These are phyloP conservation scores for Wallacemonas sp. DNA, from an alignment of 208 protist species.

Conservation along the genomic window DNA sequence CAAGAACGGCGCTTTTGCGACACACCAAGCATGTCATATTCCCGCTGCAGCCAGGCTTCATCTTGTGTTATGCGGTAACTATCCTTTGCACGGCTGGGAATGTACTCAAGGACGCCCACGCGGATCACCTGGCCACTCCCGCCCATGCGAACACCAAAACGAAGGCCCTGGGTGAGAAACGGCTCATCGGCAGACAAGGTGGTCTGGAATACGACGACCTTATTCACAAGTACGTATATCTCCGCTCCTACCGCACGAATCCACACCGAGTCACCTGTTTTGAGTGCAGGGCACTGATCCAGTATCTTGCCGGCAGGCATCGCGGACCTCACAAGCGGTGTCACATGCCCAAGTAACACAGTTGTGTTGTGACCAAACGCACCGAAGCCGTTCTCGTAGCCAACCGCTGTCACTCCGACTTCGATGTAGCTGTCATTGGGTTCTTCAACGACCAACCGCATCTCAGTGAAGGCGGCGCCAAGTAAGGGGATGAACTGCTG, in stretches of 20 bases:
- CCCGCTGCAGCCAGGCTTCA: no score
- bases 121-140: not conserved
- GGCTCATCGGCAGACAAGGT: not conserved
- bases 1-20: no score
- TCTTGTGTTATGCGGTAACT: no score
- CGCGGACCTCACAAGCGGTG: not conserved
- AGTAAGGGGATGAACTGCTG: not conserved
- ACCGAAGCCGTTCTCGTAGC: conserved; percentile 1
- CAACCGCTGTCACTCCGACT: not conserved
- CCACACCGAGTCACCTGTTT: not conserved
- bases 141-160: not conserved
- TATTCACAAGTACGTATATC: not conserved
- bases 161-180: not conserved
- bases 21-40: no score
- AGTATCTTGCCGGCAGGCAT: not conserved
- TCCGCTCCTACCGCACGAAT: not conserved
- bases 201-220: not conserved
- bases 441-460: not conserved
- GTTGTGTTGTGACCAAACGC: not conserved
- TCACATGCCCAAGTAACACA: not conserved
- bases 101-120: no score
- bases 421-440: not conserved
- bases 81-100: no score
- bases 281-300: not conserved
- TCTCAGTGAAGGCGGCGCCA: not conserved